A percentile compares a stretch with the other conserved stretches of the same genome.
Conservation (phyloP, 495 filamentous ascomycete genomes). For the Umbilicaria muhlenbergii region DNA sequence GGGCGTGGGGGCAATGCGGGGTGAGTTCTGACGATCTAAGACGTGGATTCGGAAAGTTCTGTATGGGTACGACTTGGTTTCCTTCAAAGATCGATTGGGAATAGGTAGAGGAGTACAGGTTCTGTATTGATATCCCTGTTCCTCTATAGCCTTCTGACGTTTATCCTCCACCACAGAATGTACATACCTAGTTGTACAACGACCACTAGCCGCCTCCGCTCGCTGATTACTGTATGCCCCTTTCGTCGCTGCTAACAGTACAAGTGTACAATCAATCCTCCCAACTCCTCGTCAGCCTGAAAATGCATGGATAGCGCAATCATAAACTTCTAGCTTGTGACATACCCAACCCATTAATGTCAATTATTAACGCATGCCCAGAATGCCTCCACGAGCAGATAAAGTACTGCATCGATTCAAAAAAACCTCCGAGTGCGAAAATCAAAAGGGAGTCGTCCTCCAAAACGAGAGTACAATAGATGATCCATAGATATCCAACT, state of each 20-base stretch:
- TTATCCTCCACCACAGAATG: neutral
- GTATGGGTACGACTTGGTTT: too few relatives aligned
- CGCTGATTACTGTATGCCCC: neutral
- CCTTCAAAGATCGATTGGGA: too few relatives aligned
- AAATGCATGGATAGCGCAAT: too few relatives aligned
- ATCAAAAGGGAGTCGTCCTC: neutral
- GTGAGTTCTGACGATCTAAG: neutral
- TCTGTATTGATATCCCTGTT: neutral
- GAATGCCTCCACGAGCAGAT: neutral
- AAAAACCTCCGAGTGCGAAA: neutral
- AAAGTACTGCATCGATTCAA: too few relatives aligned
- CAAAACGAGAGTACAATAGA: neutral
- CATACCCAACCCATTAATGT: neutral
- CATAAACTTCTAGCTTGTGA: too few relatives aligned
- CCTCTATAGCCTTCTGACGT: neutral
- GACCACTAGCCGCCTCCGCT: constrained; percentile 3
- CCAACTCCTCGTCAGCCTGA: too few relatives aligned
- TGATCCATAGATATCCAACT: too few relatives aligned
- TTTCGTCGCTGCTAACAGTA: neutral
- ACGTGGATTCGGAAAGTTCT: too few relatives aligned
- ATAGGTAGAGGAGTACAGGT: neutral
- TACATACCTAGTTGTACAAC: constrained; percentile 1
- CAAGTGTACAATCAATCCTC: too few relatives aligned
- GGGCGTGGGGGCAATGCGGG: neutral
- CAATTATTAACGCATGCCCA: neutral